phyloP scores from a whole-genome alignment of 345 rosid genomes.

The Toxicodendron radicans region DNA sequence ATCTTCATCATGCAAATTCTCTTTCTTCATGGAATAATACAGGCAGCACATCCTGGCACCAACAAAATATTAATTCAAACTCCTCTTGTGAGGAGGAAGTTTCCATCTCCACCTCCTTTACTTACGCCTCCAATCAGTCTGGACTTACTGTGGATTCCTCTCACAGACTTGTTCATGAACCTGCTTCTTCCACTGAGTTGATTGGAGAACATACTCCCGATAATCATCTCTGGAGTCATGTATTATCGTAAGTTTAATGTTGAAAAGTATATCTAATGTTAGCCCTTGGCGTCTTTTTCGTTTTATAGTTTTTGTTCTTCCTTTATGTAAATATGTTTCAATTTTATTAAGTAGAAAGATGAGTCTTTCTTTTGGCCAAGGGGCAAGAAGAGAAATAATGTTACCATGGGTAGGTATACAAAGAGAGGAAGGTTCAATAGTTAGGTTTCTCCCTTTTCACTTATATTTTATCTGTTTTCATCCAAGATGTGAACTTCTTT shows the following conservation, averaged over 20 bases:
- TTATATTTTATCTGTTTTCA: background rate
- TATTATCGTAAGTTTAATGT: constrained; percentile 53
- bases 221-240: constrained; percentile 63
- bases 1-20: constrained; percentile 58
- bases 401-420: constrained; percentile 6
- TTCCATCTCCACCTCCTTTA: constrained; percentile 54
- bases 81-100: constrained; percentile 64
- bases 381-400: background rate
- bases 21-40: constrained; percentile 41
- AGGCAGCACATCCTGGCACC: constrained; percentile 29
- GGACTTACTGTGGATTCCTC: constrained; percentile 60
- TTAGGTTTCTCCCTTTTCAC: background rate
- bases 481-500: no score
- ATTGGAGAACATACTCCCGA: constrained; percentile 60
- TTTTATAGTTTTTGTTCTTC: background rate
- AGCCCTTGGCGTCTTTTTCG: background rate
- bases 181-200: constrained; percentile 42
- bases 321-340: background rate
- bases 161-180: constrained; percentile 32
- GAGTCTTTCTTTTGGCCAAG: constrained; percentile 17
- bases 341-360: constrained; percentile 18
- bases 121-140: constrained; percentile 62
- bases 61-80: constrained; percentile 47
- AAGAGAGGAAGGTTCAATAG: background rate
- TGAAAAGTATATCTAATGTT: background rate